A percentile compares a stretch with the other conserved stretches of the same genome.
phyloP scores from a whole-genome alignment of 495 filamentous ascomycete genomes.

The Hypomontagnella monticulosa region DNA sequence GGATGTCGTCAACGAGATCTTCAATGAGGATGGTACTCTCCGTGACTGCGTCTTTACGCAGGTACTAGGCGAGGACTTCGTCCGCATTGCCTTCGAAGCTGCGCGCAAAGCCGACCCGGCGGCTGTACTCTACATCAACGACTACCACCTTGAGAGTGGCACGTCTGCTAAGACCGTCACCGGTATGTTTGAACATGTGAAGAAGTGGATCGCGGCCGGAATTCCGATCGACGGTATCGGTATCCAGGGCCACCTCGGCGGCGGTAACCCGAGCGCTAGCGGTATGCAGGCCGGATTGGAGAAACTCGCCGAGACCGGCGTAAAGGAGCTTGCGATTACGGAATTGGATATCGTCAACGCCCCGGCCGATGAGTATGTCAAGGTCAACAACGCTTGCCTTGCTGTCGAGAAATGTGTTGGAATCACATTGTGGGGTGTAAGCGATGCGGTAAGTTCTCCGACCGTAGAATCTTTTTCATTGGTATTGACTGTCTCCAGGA shows the following conservation, averaged over 20 bases:
- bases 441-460: slow-evolving; percentile 62
- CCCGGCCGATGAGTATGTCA: slow-evolving; percentile 66
- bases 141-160: slow-evolving; percentile 68
- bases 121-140: slow-evolving; percentile 73
- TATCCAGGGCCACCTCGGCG: slow-evolving; percentile 71
- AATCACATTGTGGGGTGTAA: slow-evolving; percentile 78
- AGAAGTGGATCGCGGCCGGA: slow-evolving; percentile 70
- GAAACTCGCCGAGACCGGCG: slow-evolving; percentile 59
- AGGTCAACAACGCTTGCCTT: slow-evolving; percentile 71
- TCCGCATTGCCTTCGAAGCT: slow-evolving; percentile 69
- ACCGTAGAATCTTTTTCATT: neutral
- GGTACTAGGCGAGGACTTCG: slow-evolving; percentile 65
- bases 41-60: slow-evolving; percentile 66
- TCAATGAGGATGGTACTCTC: slow-evolving; percentile 68
- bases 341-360: slow-evolving; percentile 73
- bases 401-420: slow-evolving; percentile 68
- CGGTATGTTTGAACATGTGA: slow-evolving; percentile 70
- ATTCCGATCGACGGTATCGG: slow-evolving; percentile 79
- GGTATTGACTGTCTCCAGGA: slow-evolving; percentile 45
- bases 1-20: slow-evolving; percentile 74
- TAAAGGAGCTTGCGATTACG: slow-evolving; percentile 68
- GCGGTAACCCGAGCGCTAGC: slow-evolving; percentile 52
- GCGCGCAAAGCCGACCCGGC: slow-evolving; percentile 66
- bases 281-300: slow-evolving; percentile 59
- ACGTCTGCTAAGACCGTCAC: slow-evolving; percentile 61